Percentiles rank a stretch among this genome's conserved stretches.
Evolutionary conservation across 768 basidiomycete genomes (phyloP).

Genomic region (Leccinum fibrillosum): DNA sequence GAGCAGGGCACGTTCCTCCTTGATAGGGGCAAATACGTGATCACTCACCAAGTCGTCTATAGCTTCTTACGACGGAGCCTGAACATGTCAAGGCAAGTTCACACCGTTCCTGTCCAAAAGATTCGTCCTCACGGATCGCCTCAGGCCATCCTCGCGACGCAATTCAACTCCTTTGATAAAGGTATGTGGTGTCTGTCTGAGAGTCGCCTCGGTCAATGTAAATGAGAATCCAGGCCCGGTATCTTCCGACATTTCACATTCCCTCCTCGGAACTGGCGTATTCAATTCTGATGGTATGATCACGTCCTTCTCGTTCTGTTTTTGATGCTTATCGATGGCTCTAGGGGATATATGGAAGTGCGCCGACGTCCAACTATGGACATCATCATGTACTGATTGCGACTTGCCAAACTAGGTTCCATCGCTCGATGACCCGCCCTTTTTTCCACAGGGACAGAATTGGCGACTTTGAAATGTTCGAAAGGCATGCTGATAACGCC

Average conservation of each 20-base stretch:
- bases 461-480: conserved; percentile 53
- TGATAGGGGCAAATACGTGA: background rate
- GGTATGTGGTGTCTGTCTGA: conserved; percentile 19
- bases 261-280: conserved; percentile 54
- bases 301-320: background rate
- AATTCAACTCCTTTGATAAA: conserved; percentile 43
- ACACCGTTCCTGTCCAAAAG: background rate
- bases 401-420: conserved; percentile 38
- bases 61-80: conserved; percentile 49
- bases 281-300: conserved; percentile 53
- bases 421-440: conserved; percentile 57
- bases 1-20: conserved; percentile 31
- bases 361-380: background rate
- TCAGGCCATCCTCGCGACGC: conserved; percentile 43
- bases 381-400: background rate
- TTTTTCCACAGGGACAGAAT: conserved; percentile 57
- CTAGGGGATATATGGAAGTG: conserved; percentile 60
- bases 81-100: conserved; percentile 41
- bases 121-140: background rate
- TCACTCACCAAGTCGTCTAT: background rate
- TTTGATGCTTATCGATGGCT: background rate
- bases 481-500: conserved; percentile 46
- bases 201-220: conserved; percentile 9
- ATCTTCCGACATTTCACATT: conserved; percentile 11
- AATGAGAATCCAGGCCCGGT: conserved; percentile 22